Evolutionary conservation across 129 eudicot genomes (phyloP), one percentile per base, ranked within the genome.

Genomic region (Lactuca saligna): DNA sequence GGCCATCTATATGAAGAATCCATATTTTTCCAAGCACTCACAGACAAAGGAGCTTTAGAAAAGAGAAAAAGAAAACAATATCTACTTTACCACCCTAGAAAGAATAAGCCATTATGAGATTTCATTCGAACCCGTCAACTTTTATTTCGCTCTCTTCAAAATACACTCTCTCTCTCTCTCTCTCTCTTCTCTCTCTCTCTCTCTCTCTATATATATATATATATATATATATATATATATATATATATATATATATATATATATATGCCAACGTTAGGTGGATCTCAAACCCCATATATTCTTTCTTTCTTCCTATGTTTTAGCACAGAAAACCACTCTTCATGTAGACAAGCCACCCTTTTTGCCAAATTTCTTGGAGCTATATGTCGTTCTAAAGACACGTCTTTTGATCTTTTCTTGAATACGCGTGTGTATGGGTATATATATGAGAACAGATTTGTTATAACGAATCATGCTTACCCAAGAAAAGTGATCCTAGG

Each of bases 331-430:
- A 66, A 44, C 31, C 61, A 75, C 74, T 67, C 61, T 17, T 75
- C 61, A 57, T 75, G 53, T 66, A 66, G 32, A 61, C 54, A 66
- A 59, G 60, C 60, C 68, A 31, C 61, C n/a, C n/a, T 34, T 67
- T 66, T 65, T 66, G 79, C 74, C 79, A 67, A 58, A 58, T 66
- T 66, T 75, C 68, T 66, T 75, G 74, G 74, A 75, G 49, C 16
- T 66, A 20, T 38, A 65, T 59, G 50, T 6, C 67, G 51, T 38
- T 75, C 31, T 33, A 29, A 72, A 60, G n/a, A 54, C 70, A 20
- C 64, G 14, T 54, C 64, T 64, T 72, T 73, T 64, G 65, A 73
- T 54, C 48, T 70, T 70, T 70, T 70, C 71, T 63, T 20, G 15
- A 37, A 6, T 12, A 14, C 17, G 37, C 17, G 7, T 14, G 10